These are phyloP conservation scores for Pseudonitzschia multistriata DNA, from an alignment of 108 stramenopile species.

Conservation along the genomic window DNA sequence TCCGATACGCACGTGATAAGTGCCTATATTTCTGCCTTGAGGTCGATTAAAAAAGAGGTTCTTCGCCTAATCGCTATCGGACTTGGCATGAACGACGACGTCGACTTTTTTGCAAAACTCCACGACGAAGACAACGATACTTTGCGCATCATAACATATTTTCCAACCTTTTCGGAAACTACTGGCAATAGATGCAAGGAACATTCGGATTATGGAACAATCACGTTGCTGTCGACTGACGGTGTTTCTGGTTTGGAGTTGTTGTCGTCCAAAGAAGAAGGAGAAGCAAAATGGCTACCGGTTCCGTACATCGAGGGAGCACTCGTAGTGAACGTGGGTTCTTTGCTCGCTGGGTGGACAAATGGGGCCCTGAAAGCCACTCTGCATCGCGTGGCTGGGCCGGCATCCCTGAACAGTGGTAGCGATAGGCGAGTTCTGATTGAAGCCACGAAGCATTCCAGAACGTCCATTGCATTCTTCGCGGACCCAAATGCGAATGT, in stretches of 20 bases:
- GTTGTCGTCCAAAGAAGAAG: no score
- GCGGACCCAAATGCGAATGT: constrained; percentile 61
- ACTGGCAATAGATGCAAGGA: constrained; percentile 69
- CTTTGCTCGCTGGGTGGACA: constrained; percentile 60
- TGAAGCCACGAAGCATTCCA: constrained; percentile 5
- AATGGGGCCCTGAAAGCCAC: constrained; percentile 48
- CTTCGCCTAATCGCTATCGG: constrained; percentile 54
- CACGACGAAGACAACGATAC: constrained; percentile 54
- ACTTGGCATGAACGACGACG: constrained; percentile 35
- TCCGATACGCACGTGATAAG: constrained; percentile 16
- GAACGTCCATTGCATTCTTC: constrained; percentile 68
- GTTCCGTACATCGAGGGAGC: constrained; percentile 57
- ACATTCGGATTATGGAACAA: constrained; percentile 73
- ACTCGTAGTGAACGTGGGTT: constrained; percentile 66
- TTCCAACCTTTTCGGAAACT: constrained; percentile 13
- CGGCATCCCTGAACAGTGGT: constrained; percentile 3
- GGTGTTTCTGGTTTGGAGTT: constrained; percentile 58
- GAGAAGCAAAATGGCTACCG: constrained; percentile 47
- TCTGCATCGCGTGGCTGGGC: constrained; percentile 69
- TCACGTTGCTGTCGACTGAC: constrained; percentile 63
- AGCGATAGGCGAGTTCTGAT: neutral
- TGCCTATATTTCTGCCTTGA: constrained; percentile 50
- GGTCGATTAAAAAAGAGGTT: constrained; percentile 39
- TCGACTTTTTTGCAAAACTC: constrained; percentile 39
- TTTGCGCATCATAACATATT: constrained; percentile 55